phyloP scores from a whole-genome alignment of 805 yeast species.

The Suhomyces sp. region DNA sequence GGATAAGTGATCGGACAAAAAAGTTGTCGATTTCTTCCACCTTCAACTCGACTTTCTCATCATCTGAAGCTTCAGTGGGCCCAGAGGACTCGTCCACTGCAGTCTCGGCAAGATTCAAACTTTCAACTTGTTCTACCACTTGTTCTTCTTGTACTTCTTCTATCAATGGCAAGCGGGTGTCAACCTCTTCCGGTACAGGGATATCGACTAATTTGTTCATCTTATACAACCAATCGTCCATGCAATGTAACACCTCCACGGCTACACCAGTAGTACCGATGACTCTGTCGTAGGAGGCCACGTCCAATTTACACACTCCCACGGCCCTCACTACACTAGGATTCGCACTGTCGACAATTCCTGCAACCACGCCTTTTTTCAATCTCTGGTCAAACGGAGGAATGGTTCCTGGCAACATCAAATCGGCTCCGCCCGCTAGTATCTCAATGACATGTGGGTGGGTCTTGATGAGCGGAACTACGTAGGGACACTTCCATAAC shows the following conservation, averaged over 20 bases:
- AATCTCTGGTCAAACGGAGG: slow-evolving; percentile 56
- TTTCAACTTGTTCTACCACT: slow-evolving; percentile 13
- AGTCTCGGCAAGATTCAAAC: slow-evolving; percentile 4
- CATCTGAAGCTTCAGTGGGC: background rate
- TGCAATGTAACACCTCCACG: slow-evolving; percentile 64
- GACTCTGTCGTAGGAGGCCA: slow-evolving; percentile 44
- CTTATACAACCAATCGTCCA: slow-evolving; percentile 61
- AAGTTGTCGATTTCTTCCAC: slow-evolving; percentile 72
- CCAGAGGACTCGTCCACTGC: slow-evolving; percentile 2
- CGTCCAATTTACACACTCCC: slow-evolving; percentile 56
- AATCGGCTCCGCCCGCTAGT: slow-evolving; percentile 73
- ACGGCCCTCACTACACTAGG: slow-evolving; percentile 71
- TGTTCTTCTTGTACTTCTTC: slow-evolving; percentile 22
- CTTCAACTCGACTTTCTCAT: slow-evolving; percentile 32
- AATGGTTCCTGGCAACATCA: slow-evolving; percentile 71
- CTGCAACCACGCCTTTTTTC: slow-evolving; percentile 60
- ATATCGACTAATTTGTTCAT: slow-evolving; percentile 47
- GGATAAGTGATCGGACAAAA: slow-evolving; percentile 67
- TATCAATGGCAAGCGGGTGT: slow-evolving; percentile 38
- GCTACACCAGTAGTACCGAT: slow-evolving; percentile 77
- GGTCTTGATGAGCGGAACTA: slow-evolving; percentile 68
- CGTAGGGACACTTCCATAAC: slow-evolving; percentile 63
- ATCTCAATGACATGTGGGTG: slow-evolving; percentile 70
- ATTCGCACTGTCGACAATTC: slow-evolving; percentile 56
- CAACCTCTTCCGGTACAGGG: slow-evolving; percentile 24